Evolutionary conservation across 2,329 filamentous ascomycete species (phyloP), one percentile per base, ranked within the genome.

Genomic region (Microcyclosporella mali): DNA sequence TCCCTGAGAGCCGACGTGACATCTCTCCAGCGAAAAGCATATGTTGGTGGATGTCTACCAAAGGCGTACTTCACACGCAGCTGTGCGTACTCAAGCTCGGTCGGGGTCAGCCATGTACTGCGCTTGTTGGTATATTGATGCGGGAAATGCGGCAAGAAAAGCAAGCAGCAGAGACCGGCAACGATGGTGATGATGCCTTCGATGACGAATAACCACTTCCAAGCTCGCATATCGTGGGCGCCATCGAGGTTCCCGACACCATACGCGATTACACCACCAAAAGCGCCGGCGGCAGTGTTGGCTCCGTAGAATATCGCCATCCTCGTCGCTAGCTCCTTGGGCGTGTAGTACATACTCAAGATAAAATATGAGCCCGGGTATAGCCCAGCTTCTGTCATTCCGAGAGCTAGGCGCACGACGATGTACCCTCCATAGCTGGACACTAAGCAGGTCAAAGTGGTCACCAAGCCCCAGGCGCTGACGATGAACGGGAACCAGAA

Each of bases 261-360:
- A 42, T 73, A 78, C 2, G 77, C 78, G 53, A 69, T 69, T 4
- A 72, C 65, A 31, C 37, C 74, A 6, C 72, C 71, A 53, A 77
- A 76, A 0, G 70, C 71, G 30, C 61, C 70, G 53, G 60, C 74
- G 10, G 68, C 53, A 14, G 64, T 53, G 37, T 63, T 67, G 6
- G 66, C 66, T 3, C 61, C 64, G 47, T 66, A 62, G 43, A 68
- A 54, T 16, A 66, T 43, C 1, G 66, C 62, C 43, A 65, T 66
- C 4, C 66, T 59, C 2, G 61, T 60, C 3, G 65, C 65, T 18
- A 68, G 54, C 44, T 68, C 66, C 32, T 60, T 61, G 6, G 57
- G 55, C 1, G 58, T 66, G 46, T 67, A 67, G 43, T 60, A 67
- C 21, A 52, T 50, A 6, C 56, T 60, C 16, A 66, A 56, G 43